Evolutionary conservation across 1,284 basidiomycete species (phyloP), one percentile per base, ranked within the genome.

Genomic region (Coniferiporia sulphurascens): DNA sequence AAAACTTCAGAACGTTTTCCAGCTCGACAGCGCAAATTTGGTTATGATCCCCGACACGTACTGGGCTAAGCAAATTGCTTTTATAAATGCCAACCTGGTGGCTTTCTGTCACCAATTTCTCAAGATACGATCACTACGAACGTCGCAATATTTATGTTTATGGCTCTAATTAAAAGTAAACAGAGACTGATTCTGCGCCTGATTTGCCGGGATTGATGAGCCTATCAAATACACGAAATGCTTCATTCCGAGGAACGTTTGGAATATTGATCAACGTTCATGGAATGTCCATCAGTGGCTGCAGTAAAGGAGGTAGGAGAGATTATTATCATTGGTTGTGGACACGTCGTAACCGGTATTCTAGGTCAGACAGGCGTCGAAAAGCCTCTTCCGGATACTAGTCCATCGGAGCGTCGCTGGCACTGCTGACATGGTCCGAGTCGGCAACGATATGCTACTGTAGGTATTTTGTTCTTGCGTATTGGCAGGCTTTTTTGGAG

Each of bases 271-370:
- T 27, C 27, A 5, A 27, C 27, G 2, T 27, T 69, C 8, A n/a
- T 35, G 48, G 83, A 27, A 3, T 27, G 27, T 2, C 27, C 5
- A 27, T 27, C 27, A 57, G 72, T 89, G 65, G 89, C 87, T 0
- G 81, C 79, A 13, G 81, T 88, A 2, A 93, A 94, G 73, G 91
- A 91, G 68, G 79, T 77, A 1, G 92, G 91, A 46, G 87, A 74
- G 52, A 78, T 78, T 48, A 92, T 94, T 70, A 85, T 87, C 69
- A 87, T 94, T 56, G 83, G 85, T 64, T 92, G 91, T 12, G 89
- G 93, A 78, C 86, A 89, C 70, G 88, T 93, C 62, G 83, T 87
- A 7, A 78, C 94, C 8, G 92, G 91, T 64, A 86, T 92, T 60
- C 90, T 90, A 2, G 78, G 72, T 48, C 73, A 74, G 12, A 67